phyloP scores from a whole-genome alignment of 768 basidiomycete species.

The Macrolepiota albuminosa region DNA sequence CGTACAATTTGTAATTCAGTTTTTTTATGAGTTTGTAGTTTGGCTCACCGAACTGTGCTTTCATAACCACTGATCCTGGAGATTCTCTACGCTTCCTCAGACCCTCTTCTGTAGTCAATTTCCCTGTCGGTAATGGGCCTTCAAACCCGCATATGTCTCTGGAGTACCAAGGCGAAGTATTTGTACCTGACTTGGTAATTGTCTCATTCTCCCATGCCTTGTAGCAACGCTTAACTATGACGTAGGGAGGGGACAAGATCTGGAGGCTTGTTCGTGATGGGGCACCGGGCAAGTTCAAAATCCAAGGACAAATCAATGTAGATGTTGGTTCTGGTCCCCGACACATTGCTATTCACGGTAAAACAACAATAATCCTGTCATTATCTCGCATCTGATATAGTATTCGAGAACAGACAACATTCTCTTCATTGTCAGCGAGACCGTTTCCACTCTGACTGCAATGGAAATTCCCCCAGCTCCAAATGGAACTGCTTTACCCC shows the following conservation, averaged over 20 bases:
- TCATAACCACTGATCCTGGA: constrained; percentile 32
- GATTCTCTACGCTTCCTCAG: constrained; percentile 32
- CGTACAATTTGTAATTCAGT: background rate
- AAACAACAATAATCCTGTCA: background rate
- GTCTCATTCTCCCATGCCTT: background rate
- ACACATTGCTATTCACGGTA: constrained; percentile 36
- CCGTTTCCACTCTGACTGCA: constrained; percentile 46
- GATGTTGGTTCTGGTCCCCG: constrained; percentile 65
- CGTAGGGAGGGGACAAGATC: constrained; percentile 61
- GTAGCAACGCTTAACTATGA: background rate
- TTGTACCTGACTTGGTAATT: constrained; percentile 62
- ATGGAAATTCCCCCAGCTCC: constrained; percentile 44
- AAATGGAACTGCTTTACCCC: constrained; percentile 39
- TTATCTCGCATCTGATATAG: background rate
- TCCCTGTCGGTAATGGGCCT: constrained; percentile 37
- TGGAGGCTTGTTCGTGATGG: constrained; percentile 54
- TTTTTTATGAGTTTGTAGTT: constrained; percentile 18
- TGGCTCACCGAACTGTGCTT: constrained; percentile 30
- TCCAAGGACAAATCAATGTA: constrained; percentile 59
- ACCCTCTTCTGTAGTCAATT: constrained; percentile 37
- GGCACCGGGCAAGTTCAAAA: constrained; percentile 38
- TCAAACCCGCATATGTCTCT: constrained; percentile 69
- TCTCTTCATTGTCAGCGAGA: constrained; percentile 50
- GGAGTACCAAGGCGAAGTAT: constrained; percentile 49
- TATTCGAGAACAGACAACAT: constrained; percentile 31